These are phyloP conservation scores for Leccinum olivaceoglutinosum DNA, from an alignment of 1,284 basidiomycete genomes.

Conservation along the genomic window DNA sequence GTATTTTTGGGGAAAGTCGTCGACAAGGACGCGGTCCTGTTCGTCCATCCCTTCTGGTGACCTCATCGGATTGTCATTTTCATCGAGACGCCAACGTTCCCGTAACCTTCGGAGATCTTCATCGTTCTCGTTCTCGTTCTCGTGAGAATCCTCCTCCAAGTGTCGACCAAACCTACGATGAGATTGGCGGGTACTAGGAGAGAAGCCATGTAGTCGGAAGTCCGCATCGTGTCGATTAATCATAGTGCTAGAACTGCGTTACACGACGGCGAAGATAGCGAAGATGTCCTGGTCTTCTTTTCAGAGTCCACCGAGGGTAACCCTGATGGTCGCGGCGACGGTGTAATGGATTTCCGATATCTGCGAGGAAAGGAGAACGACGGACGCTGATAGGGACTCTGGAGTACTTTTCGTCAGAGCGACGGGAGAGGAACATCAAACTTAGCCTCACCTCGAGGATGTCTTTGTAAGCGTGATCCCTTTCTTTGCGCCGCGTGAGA, in stretches of 20 bases:
- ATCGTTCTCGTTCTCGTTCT: conserved; percentile 25
- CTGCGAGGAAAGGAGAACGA: conserved; percentile 45
- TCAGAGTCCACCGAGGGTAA: conserved; percentile 32
- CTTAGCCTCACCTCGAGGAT: conserved; percentile 60
- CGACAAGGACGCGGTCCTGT: conserved; percentile 60
- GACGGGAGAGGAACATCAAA: background rate
- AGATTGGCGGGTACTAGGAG: conserved; percentile 9
- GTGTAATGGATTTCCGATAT: conserved; percentile 58
- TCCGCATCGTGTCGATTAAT: conserved; percentile 65
- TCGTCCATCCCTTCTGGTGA: conserved; percentile 65
- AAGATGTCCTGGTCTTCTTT: conserved; percentile 34
- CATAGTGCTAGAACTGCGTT: conserved; percentile 73
- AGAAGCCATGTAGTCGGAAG: conserved; percentile 24
- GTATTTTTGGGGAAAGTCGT: conserved; percentile 64
- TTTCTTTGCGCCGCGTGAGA: conserved; percentile 63
- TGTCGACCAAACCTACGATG: conserved; percentile 13
- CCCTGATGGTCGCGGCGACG: conserved; percentile 32
- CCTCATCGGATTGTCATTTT: conserved; percentile 52
- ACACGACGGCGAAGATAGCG: conserved; percentile 65
- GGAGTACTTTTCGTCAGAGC: conserved; percentile 4
- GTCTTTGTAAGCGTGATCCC: conserved; percentile 84
- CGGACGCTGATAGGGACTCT: conserved; percentile 61
- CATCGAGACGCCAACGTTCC: conserved; percentile 69
- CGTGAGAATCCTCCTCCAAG: conserved; percentile 28
- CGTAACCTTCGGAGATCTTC: conserved; percentile 40